Evolutionary conservation across 345 rosid genomes (phyloP).

Genomic region (Adansonia digitata): DNA sequence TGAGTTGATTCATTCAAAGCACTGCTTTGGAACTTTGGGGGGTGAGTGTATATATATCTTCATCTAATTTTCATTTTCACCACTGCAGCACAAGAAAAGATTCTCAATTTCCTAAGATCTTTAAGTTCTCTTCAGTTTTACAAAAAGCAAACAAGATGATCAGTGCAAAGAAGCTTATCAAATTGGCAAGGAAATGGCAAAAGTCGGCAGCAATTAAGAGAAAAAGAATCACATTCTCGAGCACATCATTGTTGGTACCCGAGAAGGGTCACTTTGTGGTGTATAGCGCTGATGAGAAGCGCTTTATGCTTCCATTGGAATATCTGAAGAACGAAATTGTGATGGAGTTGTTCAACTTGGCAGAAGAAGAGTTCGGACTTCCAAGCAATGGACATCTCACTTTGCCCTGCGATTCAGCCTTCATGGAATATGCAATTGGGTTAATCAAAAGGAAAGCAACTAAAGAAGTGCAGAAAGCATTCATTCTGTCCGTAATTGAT

Average conservation of each 20-base stretch:
- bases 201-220: slow-evolving; percentile 18
- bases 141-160: slow-evolving; percentile 17
- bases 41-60: not conserved
- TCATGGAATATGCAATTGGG: too few species aligned
- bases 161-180: slow-evolving; percentile 25
- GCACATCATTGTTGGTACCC: too few species aligned
- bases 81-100: not conserved
- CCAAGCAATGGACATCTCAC: not conserved
- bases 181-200: slow-evolving; percentile 37
- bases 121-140: not conserved
- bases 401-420: not conserved
- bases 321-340: slow-evolving; percentile 2
- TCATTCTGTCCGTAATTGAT: slow-evolving; percentile 11
- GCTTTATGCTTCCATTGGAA: not conserved
- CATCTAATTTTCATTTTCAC: not conserved
- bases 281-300: not conserved
- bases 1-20: not conserved
- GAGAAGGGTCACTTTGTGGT: slow-evolving; percentile 5
- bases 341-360: not conserved
- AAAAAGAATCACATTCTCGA: slow-evolving; percentile 20
- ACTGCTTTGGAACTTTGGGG: not conserved
- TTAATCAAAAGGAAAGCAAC: not conserved
- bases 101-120: not conserved
- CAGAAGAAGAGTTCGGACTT: not conserved
- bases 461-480: slow-evolving; percentile 13